These are phyloP conservation scores for Anthracocystis panici-leucophaei DNA, from an alignment of 1,284 basidiomycete genomes.

Conservation along the genomic window DNA sequence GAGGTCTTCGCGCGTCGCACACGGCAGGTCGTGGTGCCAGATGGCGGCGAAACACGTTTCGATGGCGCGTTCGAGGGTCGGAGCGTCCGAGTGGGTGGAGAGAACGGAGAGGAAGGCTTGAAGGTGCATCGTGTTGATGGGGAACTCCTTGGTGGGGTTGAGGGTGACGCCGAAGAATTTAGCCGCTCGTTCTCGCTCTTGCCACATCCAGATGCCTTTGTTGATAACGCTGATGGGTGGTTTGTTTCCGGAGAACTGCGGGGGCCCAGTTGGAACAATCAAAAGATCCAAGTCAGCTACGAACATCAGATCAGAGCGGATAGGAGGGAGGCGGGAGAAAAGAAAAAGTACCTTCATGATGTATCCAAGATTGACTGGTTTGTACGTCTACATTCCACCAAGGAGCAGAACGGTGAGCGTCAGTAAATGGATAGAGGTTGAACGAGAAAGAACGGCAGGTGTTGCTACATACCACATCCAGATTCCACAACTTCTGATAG, in stretches of 20 bases:
- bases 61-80: slow-evolving; percentile 27
- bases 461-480: slow-evolving; percentile 37
- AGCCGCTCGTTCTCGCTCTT: slow-evolving; percentile 47
- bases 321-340: not conserved
- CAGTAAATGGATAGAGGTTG: not conserved
- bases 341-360: slow-evolving; percentile 61
- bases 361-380: slow-evolving; percentile 61
- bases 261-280: not conserved
- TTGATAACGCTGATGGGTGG: slow-evolving; percentile 64
- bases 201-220: slow-evolving; percentile 62
- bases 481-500: slow-evolving; percentile 57
- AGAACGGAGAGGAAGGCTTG: slow-evolving; percentile 53
- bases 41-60: slow-evolving; percentile 50
- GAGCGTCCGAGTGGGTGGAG: slow-evolving; percentile 9
- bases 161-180: slow-evolving; percentile 61
- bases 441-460: not conserved
- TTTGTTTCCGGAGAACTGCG: slow-evolving; percentile 57
- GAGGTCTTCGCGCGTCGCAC: slow-evolving; percentile 42
- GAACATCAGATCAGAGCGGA: not conserved
- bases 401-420: not conserved
- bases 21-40: slow-evolving; percentile 51
- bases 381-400: slow-evolving; percentile 30
- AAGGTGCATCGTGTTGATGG: slow-evolving; percentile 58
- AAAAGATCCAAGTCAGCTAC: not conserved
- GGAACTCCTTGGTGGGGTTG: slow-evolving; percentile 53